Percentiles rank a stretch among this genome's conserved stretches.
Conservation (phyloP, 306 rosid species). For the Fragaria vesca region DNA sequence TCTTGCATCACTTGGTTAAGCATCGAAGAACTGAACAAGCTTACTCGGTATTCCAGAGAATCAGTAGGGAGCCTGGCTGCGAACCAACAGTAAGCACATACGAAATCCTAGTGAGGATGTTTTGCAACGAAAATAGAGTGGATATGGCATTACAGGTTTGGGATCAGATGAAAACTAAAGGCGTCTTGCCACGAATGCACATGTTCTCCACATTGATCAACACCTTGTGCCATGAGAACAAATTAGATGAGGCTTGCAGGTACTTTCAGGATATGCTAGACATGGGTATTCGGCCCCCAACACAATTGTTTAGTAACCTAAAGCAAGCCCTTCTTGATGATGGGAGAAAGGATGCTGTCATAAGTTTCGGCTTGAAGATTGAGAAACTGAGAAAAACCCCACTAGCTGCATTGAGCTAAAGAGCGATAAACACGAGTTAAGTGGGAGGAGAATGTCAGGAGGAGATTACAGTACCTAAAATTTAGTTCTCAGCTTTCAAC, state of each 20-base stretch:
- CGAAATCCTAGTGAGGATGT: conserved; percentile 75
- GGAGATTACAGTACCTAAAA: too few relatives aligned
- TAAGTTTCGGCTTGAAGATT: conserved; percentile 41
- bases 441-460: too few relatives aligned
- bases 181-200: conserved; percentile 74
- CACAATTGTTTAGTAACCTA: conserved; percentile 54
- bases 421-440: too few relatives aligned
- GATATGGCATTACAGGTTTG: conserved; percentile 67
- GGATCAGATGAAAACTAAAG: conserved; percentile 66
- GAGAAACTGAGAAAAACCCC: conserved; percentile 63
- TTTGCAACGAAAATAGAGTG: conserved; percentile 54
- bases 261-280: conserved; percentile 80
- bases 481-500: too few relatives aligned
- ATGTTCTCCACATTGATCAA: conserved; percentile 69
- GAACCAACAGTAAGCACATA: conserved; percentile 72
- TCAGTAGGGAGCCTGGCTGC: conserved; percentile 53
- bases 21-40: conserved; percentile 59
- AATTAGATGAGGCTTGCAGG: conserved; percentile 70
- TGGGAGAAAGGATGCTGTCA: conserved; percentile 47
- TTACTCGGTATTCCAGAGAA: conserved; percentile 51
- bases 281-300: conserved; percentile 74
- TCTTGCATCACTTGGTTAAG: conserved; percentile 68
- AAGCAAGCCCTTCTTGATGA: conserved; percentile 53
- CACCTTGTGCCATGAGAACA: conserved; percentile 55
- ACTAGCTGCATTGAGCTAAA: conserved; percentile 23